Evolutionary conservation across 139 green algal species (phyloP).

Genomic region (Micractinium sp.): DNA sequence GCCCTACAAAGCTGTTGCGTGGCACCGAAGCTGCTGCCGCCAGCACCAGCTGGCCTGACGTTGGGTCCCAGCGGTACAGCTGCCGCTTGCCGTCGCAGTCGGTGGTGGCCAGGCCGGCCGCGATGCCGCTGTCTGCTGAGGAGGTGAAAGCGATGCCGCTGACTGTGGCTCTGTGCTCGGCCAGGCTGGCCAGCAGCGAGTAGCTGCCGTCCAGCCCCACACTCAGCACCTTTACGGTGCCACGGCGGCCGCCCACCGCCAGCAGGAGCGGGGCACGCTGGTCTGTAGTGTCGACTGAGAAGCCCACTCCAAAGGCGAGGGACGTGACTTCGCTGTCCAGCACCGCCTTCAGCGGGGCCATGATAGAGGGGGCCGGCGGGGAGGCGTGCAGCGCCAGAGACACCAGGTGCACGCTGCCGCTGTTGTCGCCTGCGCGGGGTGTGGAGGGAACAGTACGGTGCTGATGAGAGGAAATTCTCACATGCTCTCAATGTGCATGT

Average conservation of each 20-base stretch:
- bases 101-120: not conserved
- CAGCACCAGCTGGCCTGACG: not conserved
- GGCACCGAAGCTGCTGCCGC: not conserved
- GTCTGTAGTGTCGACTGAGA: not conserved
- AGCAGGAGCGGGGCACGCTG: not conserved
- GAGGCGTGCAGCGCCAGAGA: not conserved
- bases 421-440: not conserved
- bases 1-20: not conserved
- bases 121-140: not conserved
- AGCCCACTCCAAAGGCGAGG: not conserved
- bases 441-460: no score
- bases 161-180: not conserved
- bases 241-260: not conserved
- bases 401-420: constrained; percentile 13
- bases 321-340: not conserved
- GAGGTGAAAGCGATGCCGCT: not conserved
- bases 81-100: not conserved
- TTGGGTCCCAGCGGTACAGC: not conserved
- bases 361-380: not conserved
- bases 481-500: not conserved
- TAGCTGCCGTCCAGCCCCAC: not conserved
- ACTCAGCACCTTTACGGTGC: not conserved
- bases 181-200: not conserved
- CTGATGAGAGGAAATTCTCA: no score
- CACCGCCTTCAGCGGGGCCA: not conserved